These are phyloP conservation scores for Spergularia marina DNA, from an alignment of 148 eudicot species.

Conservation along the genomic window DNA sequence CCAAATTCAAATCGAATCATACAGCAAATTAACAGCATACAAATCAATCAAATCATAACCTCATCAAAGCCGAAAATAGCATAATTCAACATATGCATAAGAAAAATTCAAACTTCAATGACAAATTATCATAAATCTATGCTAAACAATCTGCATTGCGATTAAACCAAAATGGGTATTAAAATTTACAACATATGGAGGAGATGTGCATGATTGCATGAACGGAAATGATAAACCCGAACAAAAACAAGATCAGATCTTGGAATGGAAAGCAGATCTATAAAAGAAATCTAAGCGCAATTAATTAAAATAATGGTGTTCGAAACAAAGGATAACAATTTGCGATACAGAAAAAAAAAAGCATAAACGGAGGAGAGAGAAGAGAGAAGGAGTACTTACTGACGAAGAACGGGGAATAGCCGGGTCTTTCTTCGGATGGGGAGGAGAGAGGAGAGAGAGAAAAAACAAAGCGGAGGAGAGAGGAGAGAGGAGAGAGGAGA, in stretches of 20 bases:
- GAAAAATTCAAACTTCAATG: background rate
- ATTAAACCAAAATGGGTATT: conserved; percentile 8
- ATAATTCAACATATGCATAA: conserved; percentile 3
- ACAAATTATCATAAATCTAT: background rate
- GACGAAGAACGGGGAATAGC: conserved; percentile 36
- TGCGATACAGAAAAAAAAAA: background rate
- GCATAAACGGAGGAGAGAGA: background rate
- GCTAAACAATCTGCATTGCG: conserved; percentile 6
- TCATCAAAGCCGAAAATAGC: conserved; percentile 28
- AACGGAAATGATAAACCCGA: background rate
- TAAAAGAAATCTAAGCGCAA: too few species aligned
- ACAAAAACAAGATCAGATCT: conserved; percentile 31
- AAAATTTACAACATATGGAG: background rate
- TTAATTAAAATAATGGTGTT: conserved; percentile 1
- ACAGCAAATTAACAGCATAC: background rate
- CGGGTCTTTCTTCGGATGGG: conserved; percentile 32
- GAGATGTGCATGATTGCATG: conserved; percentile 19
- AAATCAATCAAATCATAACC: background rate
- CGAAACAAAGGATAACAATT: background rate
- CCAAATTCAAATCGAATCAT: conserved; percentile 18
- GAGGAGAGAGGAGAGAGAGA: conserved; percentile 25
- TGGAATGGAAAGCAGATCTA: conserved; percentile 24
- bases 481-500: conserved; percentile 28
- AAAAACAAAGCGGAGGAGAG: conserved; percentile 6
- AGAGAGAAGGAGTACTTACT: conserved; percentile 32